These are phyloP conservation scores for Sherardia arvensis DNA, from an alignment of 257 asterid genomes.

Conservation along the genomic window DNA sequence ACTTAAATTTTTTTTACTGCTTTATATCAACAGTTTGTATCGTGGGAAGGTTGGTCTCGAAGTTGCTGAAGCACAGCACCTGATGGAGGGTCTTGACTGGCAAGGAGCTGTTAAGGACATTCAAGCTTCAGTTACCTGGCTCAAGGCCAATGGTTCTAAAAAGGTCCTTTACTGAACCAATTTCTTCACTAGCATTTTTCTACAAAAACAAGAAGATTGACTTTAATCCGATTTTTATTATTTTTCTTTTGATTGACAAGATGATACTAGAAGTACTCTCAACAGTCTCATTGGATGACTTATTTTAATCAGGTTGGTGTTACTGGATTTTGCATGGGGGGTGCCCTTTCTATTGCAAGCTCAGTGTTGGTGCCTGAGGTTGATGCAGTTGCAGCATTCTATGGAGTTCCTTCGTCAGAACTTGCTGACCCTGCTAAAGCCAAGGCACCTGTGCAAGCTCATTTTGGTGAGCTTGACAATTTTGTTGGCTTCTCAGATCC, in stretches of 20 bases:
- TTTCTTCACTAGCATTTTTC: not conserved
- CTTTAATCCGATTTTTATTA: no score
- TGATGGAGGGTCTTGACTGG: conserved; percentile 97
- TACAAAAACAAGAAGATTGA: not conserved
- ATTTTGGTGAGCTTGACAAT: conserved; percentile 79
- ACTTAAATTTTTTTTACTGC: not conserved
- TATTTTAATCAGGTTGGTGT: conserved; percentile 57
- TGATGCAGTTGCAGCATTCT: conserved; percentile 84
- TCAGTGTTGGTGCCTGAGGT: conserved; percentile 73
- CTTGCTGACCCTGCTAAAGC: conserved; percentile 83
- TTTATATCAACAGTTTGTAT: conserved; percentile 48
- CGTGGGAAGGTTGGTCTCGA: conserved; percentile 96
- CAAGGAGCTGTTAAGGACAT: conserved; percentile 91
- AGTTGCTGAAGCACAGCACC: conserved; percentile 95
- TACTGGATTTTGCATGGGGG: conserved; percentile 99
- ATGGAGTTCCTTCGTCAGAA: conserved; percentile 84
- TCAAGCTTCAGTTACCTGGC: conserved; percentile 91
- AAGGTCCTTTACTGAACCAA: conserved; percentile 35
- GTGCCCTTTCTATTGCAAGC: conserved; percentile 94
- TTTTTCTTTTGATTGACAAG: no score
- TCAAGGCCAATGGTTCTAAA: conserved; percentile 78
- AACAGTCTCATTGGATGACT: not conserved
- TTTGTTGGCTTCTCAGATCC: conserved; percentile 79
- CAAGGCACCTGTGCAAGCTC: conserved; percentile 94
- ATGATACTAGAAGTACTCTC: not conserved